These are phyloP conservation scores for Colletotrichum siamense DNA, from an alignment of 2,329 filamentous ascomycete species.

Conservation along the genomic window DNA sequence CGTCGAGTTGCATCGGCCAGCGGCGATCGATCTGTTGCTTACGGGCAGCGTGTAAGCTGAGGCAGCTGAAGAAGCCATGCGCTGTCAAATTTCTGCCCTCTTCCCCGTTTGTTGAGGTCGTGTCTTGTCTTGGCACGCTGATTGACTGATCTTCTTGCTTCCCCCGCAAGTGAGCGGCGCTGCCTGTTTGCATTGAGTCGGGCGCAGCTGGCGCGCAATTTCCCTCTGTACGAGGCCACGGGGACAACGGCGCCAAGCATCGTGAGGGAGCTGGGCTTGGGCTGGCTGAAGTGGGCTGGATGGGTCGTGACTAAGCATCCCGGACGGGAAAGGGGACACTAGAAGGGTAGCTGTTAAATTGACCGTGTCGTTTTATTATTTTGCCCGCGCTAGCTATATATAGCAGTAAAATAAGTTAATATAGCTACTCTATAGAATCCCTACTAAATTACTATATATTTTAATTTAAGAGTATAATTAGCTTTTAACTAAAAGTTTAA, in stretches of 20 bases:
- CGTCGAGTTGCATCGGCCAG: not conserved
- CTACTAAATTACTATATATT: too few relatives aligned
- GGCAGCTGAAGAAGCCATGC: not conserved
- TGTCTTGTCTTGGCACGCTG: not conserved
- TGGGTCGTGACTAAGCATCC: not conserved
- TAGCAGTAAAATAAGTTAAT: too few relatives aligned
- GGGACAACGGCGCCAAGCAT: constrained; percentile 10
- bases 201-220: constrained; percentile 14
- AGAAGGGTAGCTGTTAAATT: too few relatives aligned
- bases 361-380: too few relatives aligned
- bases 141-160: not conserved
- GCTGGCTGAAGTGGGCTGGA: not conserved
- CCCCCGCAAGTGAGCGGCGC: not conserved
- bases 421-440: too few relatives aligned
- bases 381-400: too few relatives aligned
- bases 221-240: constrained; percentile 11
- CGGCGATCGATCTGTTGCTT: not conserved
- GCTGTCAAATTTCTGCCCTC: not conserved
- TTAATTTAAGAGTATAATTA: too few relatives aligned
- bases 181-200: not conserved
- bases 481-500: too few relatives aligned
- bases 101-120: not conserved
- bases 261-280: not conserved
- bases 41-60: not conserved
- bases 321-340: not conserved